Percentiles rank a stretch among this genome's conserved stretches.
phyloP scores from a whole-genome alignment of 2,329 filamentous ascomycete species.

The Magnaporthiopsis poae region DNA sequence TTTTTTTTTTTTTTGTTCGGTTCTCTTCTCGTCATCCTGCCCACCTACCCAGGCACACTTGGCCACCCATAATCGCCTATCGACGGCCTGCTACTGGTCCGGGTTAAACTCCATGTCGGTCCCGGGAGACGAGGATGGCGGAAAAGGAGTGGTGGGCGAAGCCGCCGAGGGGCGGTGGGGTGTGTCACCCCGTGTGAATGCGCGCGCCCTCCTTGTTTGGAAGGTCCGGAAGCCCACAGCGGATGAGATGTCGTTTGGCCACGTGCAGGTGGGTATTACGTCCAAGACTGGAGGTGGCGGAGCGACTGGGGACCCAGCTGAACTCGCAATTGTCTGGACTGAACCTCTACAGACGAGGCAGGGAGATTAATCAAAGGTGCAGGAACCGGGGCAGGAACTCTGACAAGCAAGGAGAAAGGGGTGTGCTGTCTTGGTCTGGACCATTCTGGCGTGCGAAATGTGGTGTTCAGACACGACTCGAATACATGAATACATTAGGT shows the following conservation, averaged over 20 bases:
- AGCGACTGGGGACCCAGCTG: background rate
- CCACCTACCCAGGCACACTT: no score
- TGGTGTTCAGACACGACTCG: background rate
- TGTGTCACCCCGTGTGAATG: background rate
- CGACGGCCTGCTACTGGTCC: background rate
- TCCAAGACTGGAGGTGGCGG: background rate
- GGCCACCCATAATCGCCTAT: background rate
- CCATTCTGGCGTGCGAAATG: background rate
- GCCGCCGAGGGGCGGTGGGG: background rate
- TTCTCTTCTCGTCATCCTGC: background rate
- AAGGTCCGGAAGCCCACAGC: background rate
- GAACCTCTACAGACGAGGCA: background rate
- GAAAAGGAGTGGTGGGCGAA: background rate
- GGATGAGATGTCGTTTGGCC: background rate
- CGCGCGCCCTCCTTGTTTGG: background rate
- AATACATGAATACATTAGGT: background rate
- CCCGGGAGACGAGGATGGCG: background rate
- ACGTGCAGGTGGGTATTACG: background rate
- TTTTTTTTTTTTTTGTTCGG: no score
- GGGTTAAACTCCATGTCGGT: background rate
- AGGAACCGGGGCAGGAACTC: background rate
- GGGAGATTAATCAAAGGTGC: no score
- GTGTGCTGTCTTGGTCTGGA: background rate
- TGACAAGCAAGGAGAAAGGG: background rate
- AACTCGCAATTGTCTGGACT: background rate